Evolutionary conservation across 1,284 basidiomycete genomes (phyloP).

Genomic region (Marasmius fiardii): DNA sequence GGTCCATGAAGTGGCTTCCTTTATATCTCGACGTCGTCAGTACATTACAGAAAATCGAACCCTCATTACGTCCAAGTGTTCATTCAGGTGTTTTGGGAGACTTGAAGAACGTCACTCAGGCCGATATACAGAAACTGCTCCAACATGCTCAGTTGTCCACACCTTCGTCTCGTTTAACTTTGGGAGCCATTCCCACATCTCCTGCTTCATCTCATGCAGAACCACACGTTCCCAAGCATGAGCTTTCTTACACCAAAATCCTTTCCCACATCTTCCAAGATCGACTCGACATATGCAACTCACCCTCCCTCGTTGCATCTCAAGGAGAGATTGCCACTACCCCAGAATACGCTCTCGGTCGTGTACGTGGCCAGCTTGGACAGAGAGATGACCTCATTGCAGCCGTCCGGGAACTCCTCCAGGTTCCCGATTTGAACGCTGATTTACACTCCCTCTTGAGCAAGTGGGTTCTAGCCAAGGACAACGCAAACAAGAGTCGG

Average conservation of each 20-base stretch:
- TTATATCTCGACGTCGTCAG: conserved; percentile 82
- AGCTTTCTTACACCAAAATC: conserved; percentile 89
- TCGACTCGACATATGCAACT: conserved; percentile 86
- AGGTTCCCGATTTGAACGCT: conserved; percentile 32
- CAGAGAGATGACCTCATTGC: conserved; percentile 52
- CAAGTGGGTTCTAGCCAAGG: conserved; percentile 56
- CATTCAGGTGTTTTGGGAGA: conserved; percentile 63
- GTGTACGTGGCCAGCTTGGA: conserved; percentile 68
- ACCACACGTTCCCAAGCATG: conserved; percentile 82
- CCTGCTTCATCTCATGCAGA: conserved; percentile 21
- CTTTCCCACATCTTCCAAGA: conserved; percentile 80
- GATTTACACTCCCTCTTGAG: conserved; percentile 59
- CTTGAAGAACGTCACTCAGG: conserved; percentile 34
- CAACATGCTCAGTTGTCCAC: conserved; percentile 32
- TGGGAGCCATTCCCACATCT: conserved; percentile 34
- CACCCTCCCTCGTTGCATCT: conserved; percentile 66
- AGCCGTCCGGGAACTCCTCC: conserved; percentile 49
- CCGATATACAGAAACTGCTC: conserved; percentile 49
- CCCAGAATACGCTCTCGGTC: conserved; percentile 88
- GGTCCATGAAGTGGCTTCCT: conserved; percentile 86
- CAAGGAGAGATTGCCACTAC: conserved; percentile 77
- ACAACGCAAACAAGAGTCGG: conserved; percentile 54
- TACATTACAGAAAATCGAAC: conserved; percentile 64
- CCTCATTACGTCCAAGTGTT: conserved; percentile 47
- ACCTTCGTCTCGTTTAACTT: conserved; percentile 39